Evolutionary conservation across 805 yeast species (phyloP).

Genomic region (Wickerhamomyces canadensis): DNA sequence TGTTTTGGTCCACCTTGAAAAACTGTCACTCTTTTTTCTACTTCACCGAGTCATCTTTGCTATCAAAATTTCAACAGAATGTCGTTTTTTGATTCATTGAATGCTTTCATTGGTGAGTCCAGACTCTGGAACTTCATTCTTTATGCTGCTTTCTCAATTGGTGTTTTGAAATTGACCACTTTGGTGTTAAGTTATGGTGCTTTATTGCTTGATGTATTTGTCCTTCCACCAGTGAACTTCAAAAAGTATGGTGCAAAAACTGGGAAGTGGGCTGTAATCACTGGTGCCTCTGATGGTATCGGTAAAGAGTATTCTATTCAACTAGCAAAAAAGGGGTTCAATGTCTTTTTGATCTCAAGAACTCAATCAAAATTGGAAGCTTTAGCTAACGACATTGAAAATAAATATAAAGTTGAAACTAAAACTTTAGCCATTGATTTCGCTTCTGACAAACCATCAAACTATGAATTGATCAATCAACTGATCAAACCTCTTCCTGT

Average conservation of each 20-base stretch:
- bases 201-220: conserved; percentile 53
- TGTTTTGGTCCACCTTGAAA: too few species aligned
- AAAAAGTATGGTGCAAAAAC: conserved; percentile 67
- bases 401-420: conserved; percentile 56
- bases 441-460: conserved; percentile 50
- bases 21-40: too few species aligned
- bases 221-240: conserved; percentile 55
- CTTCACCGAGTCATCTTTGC: too few species aligned
- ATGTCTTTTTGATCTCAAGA: conserved; percentile 78
- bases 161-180: conserved; percentile 53
- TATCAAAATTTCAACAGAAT: conserved; percentile 5
- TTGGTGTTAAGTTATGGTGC: conserved; percentile 44
- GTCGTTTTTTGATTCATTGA: conserved; percentile 13
- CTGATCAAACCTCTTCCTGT: conserved; percentile 50
- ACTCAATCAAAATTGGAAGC: conserved; percentile 70
- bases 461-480: conserved; percentile 47
- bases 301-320: conserved; percentile 90
- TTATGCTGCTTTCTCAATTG: conserved; percentile 47
- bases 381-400: conserved; percentile 56
- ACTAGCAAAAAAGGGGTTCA: conserved; percentile 81
- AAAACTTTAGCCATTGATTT: conserved; percentile 75
- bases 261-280: conserved; percentile 88
- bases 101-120: conserved; percentile 6
- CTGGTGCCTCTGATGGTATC: conserved; percentile 97
- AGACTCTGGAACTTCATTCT: conserved; percentile 20